These are phyloP conservation scores for Trametes punicea DNA, from an alignment of 768 basidiomycete genomes.

Conservation along the genomic window DNA sequence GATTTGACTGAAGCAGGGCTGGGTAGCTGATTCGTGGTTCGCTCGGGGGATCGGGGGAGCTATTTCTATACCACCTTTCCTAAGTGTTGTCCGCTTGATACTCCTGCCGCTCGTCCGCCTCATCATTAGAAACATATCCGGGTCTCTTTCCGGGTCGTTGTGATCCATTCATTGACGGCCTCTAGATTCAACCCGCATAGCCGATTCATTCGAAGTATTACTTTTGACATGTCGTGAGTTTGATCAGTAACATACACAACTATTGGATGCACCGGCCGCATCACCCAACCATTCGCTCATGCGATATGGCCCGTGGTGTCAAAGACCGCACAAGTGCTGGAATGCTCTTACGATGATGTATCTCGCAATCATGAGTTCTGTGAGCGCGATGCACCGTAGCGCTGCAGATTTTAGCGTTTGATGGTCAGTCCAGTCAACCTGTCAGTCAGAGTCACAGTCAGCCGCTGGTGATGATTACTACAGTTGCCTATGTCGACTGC, in stretches of 20 bases:
- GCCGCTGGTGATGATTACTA: neutral
- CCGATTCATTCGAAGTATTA: neutral
- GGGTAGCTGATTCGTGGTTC: slow-evolving; percentile 69
- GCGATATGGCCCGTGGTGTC: no score
- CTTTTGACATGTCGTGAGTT: no score
- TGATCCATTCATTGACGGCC: no score
- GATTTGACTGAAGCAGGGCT: neutral
- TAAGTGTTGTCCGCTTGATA: slow-evolving; percentile 19
- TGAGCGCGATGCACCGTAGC: no score
- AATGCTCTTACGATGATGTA: no score
- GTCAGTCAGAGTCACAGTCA: neutral
- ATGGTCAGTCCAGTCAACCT: neutral
- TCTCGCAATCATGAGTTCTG: no score
- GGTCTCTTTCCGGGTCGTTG: no score
- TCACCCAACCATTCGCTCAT: no score
- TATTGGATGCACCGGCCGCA: no score
- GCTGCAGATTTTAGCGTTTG: no score
- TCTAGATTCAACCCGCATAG: neutral
- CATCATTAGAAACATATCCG: neutral
- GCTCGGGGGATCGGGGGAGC: slow-evolving; percentile 66
- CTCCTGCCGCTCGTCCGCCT: slow-evolving; percentile 15
- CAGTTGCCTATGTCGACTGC: neutral
- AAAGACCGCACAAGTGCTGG: no score
- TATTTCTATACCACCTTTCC: slow-evolving; percentile 52
- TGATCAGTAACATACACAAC: no score